phyloP scores from a whole-genome alignment of 78 protist species.

The Dictyostelium brefeldianum region DNA sequence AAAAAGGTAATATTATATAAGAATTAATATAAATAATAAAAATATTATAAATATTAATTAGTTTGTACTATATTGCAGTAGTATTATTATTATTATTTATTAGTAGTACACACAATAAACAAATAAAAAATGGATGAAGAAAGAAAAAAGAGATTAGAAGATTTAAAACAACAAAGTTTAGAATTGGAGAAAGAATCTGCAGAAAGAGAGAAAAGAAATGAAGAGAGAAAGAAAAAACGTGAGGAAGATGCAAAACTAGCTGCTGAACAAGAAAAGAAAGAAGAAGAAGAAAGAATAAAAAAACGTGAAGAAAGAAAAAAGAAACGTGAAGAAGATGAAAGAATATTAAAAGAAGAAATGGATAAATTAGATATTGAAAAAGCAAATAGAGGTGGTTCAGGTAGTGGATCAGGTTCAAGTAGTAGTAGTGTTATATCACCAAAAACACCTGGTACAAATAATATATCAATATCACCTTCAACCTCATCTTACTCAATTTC shows the following conservation, averaged over 20 bases:
- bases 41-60: too few relatives aligned
- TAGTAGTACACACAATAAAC: background rate
- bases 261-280: constrained; percentile 55
- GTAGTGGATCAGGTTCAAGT: background rate
- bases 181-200: constrained; percentile 39
- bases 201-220: constrained; percentile 59
- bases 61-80: too few relatives aligned
- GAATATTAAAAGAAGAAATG: constrained; percentile 24
- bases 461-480: constrained; percentile 2
- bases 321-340: constrained; percentile 36
- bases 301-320: constrained; percentile 42
- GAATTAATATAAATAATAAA: too few relatives aligned
- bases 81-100: too few relatives aligned
- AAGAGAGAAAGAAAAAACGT: constrained; percentile 34
- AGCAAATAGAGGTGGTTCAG: background rate
- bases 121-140: constrained; percentile 46
- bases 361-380: constrained; percentile 25
- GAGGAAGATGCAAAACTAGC: constrained; percentile 21
- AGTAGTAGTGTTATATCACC: background rate
- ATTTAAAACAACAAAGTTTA: constrained; percentile 42
- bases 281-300: constrained; percentile 51
- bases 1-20: too few relatives aligned
- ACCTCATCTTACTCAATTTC: background rate
- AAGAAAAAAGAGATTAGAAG: constrained; percentile 48
- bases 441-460: background rate